Base-by-base conservation (phyloP, 1,139 yeast genomes). In the Lizanozyma gosingica region DNA sequence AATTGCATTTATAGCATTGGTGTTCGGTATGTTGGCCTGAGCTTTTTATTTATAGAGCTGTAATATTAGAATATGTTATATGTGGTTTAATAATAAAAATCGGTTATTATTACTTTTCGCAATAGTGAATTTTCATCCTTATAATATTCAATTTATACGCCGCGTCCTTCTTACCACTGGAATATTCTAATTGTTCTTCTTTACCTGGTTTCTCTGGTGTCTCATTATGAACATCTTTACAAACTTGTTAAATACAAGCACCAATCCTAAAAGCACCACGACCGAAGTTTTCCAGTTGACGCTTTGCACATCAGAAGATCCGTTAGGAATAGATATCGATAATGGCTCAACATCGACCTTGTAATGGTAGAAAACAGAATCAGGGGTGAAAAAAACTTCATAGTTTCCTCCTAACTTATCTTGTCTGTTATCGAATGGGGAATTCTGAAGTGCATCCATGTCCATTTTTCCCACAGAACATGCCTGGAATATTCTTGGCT, bases 351-450 rank as follows among this genome's bases (percentile, higher is more conserved):
- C 29, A 11, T 11, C 11, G 29, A 6, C 29, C 6, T 22, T 22
- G 11, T 22, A 22, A 22, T 48, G 52, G 40, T 44, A 50, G 37
- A 47, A 50, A n/a, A 49, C 45, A 17, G 51, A 45, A 37, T 50
- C 49, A 8, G 47, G 45, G 14, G 51, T 47, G 40, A 50, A 50
- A 34, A 45, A 47, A 34, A 44, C 43, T 40, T 50, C 52, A 36
- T 37, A 50, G 14, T 44, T 40, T 36, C 51, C 51, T 4, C 52
- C 53, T 3, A 47, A 27, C 29, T 22, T 22, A 27, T 17, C 22
- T 14, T 32, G 41, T 33, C 36, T 39, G 40, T 43, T 48, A 39
- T 48, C 51, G 16, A 50, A 50, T 4, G 53, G 52, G 29, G 50
- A 46, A 22, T 11, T 22, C 6, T 11, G 9, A 22, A 22, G 9